phyloP scores from a whole-genome alignment of 495 filamentous ascomycete species.

The Opeltia flavorubescens region DNA sequence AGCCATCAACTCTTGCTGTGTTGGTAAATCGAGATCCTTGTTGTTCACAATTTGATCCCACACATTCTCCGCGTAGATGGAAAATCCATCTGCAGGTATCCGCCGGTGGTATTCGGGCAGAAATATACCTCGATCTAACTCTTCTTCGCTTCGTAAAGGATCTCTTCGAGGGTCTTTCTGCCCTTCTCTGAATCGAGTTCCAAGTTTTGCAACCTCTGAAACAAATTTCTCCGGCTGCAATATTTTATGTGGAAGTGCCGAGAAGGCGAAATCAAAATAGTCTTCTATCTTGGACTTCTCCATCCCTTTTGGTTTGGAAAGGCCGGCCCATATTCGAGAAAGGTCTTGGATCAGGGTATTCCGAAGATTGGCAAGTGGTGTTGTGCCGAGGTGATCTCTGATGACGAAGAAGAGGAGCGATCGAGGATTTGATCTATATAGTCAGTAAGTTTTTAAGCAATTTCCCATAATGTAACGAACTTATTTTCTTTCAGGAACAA shows the following conservation, averaged over 20 bases:
- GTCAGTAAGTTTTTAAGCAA: slow-evolving; percentile 13
- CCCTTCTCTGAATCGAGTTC: slow-evolving; percentile 67
- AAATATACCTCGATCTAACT: slow-evolving; percentile 64
- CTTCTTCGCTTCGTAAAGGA: slow-evolving; percentile 46
- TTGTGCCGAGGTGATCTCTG: slow-evolving; percentile 85
- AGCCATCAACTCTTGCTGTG: slow-evolving; percentile 89
- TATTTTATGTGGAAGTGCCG: slow-evolving; percentile 89
- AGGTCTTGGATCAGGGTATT: slow-evolving; percentile 84
- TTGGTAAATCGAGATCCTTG: slow-evolving; percentile 92
- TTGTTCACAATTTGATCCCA: slow-evolving; percentile 99
- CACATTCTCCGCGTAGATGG: slow-evolving; percentile 79
- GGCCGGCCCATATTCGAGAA: slow-evolving; percentile 75
- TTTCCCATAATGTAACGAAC: slow-evolving; percentile 32
- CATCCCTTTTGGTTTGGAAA: slow-evolving; percentile 78
- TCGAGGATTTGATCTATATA: slow-evolving; percentile 61
- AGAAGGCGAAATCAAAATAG: slow-evolving; percentile 97
- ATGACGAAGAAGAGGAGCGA: slow-evolving; percentile 98
- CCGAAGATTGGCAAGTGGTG: slow-evolving; percentile 74
- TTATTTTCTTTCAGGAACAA: slow-evolving; percentile 87
- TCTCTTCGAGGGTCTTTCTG: slow-evolving; percentile 47
- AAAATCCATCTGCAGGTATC: slow-evolving; percentile 91
- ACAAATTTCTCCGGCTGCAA: slow-evolving; percentile 90
- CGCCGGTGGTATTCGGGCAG: slow-evolving; percentile 87
- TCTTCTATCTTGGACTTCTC: slow-evolving; percentile 84
- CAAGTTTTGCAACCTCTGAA: slow-evolving; percentile 62